Conservation (phyloP, 345 rosid species). For the Citrus mangshanensis region DNA sequence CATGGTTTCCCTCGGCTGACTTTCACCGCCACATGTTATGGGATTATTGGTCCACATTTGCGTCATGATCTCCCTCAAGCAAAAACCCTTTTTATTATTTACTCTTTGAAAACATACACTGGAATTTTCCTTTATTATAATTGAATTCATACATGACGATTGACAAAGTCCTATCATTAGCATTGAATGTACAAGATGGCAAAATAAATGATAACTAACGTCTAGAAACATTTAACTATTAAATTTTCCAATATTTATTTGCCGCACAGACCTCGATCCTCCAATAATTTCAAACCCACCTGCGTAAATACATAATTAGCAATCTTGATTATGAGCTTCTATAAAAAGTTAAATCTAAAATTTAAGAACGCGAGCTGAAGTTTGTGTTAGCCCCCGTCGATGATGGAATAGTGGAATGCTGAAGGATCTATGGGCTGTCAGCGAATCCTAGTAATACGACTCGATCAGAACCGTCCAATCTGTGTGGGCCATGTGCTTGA, state of each 20-base stretch:
- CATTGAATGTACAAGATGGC: not conserved
- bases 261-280: not conserved
- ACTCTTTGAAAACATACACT: too few relatives aligned
- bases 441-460: not conserved
- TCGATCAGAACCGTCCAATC: not conserved
- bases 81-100: too few relatives aligned
- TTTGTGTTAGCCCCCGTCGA: not conserved
- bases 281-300: not conserved
- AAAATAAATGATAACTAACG: not conserved
- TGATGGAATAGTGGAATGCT: too few relatives aligned
- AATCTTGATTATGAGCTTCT: not conserved
- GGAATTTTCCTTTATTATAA: too few relatives aligned
- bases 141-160: not conserved
- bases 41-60: too few relatives aligned
- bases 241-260: not conserved
- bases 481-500: not conserved
- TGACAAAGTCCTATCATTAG: not conserved
- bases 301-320: not conserved
- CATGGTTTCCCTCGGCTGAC: too few relatives aligned
- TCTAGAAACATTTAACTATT: not conserved
- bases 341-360: not conserved
- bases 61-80: too few relatives aligned
- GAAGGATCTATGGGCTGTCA: not conserved
- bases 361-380: not conserved
- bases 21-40: accelerated